phyloP scores from a whole-genome alignment of 2,329 filamentous ascomycete species.

The Cercospora nicotianae region DNA sequence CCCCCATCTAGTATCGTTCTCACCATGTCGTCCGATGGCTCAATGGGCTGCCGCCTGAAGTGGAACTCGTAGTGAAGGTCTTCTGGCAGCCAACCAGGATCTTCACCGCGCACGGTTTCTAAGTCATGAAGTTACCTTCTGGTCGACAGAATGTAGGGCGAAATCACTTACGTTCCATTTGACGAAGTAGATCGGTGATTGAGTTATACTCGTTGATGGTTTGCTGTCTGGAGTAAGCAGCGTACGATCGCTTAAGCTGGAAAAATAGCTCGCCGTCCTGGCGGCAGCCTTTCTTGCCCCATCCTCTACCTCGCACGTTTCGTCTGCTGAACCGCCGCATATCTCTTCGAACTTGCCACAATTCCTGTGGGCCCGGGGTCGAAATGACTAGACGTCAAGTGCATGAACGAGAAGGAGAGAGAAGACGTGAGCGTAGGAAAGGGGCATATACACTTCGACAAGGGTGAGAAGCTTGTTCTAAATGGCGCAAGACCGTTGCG shows the following conservation, averaged over 20 bases:
- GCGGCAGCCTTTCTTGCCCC: slow-evolving; percentile 7
- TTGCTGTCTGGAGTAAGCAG: slow-evolving; percentile 5
- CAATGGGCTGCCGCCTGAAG: slow-evolving; percentile 8
- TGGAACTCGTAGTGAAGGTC: slow-evolving; percentile 7
- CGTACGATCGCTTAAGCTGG: slow-evolving; percentile 12
- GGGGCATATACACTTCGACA: neutral
- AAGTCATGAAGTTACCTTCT: neutral
- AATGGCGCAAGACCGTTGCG: neutral
- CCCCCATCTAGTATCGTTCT: slow-evolving; percentile 7
- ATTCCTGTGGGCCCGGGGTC: neutral
- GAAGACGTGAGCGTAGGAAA: neutral
- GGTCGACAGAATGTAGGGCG: neutral
- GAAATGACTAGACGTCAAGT: neutral
- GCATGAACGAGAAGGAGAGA: neutral
- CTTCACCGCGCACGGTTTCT: neutral
- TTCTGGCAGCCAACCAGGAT: neutral
- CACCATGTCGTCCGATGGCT: slow-evolving; percentile 4
- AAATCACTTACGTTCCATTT: slow-evolving; percentile 1
- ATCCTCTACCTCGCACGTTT: slow-evolving; percentile 10
- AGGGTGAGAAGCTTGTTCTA: neutral
- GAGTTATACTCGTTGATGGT: neutral
- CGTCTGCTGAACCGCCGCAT: slow-evolving; percentile 5
- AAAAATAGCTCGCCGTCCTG: slow-evolving; percentile 9
- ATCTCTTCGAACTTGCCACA: neutral
- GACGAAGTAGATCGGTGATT: neutral